Evolutionary conservation across 75 land plant species (phyloP), one percentile per base, ranked within the genome.

Genomic region (Cryptomeria japonica): DNA sequence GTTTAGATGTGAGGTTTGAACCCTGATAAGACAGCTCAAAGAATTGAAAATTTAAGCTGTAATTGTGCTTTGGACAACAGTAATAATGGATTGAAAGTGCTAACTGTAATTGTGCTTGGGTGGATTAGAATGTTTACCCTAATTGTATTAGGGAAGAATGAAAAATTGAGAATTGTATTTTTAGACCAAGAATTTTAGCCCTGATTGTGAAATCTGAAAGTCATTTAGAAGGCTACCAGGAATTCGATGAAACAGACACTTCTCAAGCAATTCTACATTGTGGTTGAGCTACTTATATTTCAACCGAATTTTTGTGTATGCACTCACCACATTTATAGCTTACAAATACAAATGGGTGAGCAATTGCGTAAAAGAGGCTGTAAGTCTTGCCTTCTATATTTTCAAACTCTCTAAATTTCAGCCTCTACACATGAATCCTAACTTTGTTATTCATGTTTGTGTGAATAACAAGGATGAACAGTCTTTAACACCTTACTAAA

Each of bases 221-320:
- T 68, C 31, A 22, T 68, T 41, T 41, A 41, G 22, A 95, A 95
- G 90, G 96, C 96, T 6, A 93, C 95, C 1, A 88, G 90, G 85
- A 95, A 94, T 58, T 85, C 94, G 39, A 88, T 87, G 13, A 95
- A 95, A 85, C 88, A 94, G 86, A 94, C 95, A 1, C 90, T 95
- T 55, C 94, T 95, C 87, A 78, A 95, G 80, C 93, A 93, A 85
- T 95, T 89, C 84, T 95, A 95, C 87, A 90, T 95, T 68, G 89
- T 94, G 79, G 96, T 95, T 94, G 73, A 91, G 92, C 34, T 93
- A 94, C 87, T 84, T 94, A 13, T 93, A 94, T 86, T 94, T 93
- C 88, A 94, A 95, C 1, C 87, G 95, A 49, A 95, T 95, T 56
- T 93, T 95, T 46, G 96, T 95, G 34, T 92, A 85, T 80, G 95